A percentile compares a stretch with the other conserved stretches of the same genome.
Conservation (phyloP, 2,329 filamentous ascomycete species). For the Penicillium olsonii region DNA sequence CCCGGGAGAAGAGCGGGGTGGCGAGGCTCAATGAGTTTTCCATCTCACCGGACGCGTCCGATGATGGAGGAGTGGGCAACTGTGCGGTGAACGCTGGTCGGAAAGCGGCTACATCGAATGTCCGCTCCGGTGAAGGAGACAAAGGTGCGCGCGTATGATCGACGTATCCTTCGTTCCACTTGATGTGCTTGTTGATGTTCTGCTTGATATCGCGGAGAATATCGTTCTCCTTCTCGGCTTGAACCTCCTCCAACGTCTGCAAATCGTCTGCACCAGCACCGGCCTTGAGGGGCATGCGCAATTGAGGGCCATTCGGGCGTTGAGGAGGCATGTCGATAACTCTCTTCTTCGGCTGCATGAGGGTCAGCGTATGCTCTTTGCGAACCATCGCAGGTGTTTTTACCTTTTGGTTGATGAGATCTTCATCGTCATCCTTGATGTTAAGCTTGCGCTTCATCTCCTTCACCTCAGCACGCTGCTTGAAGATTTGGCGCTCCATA, state of each 20-base stretch:
- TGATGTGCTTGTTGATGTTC: conserved; percentile 82
- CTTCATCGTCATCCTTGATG: conserved; percentile 91
- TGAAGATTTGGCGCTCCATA: conserved; percentile 75
- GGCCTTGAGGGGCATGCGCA: conserved; percentile 69
- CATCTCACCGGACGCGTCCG: conserved; percentile 49
- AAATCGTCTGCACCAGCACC: conserved; percentile 82
- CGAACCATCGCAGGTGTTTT: conserved; percentile 23
- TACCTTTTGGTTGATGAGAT: conserved; percentile 92
- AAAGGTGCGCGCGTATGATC: conserved; percentile 85
- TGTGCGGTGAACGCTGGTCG: conserved; percentile 68
- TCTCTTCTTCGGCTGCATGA: conserved; percentile 69
- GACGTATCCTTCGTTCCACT: conserved; percentile 88
- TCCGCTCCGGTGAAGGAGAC: conserved; percentile 71
- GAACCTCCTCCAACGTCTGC: conserved; percentile 71
- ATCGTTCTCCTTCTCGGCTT: conserved; percentile 78
- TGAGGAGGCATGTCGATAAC: conserved; percentile 62
- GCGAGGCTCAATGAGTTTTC: conserved; percentile 39
- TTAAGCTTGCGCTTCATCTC: conserved; percentile 83
- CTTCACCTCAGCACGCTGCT: conserved; percentile 79
- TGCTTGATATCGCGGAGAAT: conserved; percentile 80
- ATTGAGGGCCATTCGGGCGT: conserved; percentile 62
- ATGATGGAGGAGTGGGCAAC: conserved; percentile 56
- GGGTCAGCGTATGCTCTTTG: conserved; percentile 43
- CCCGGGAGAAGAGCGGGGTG: conserved; percentile 33
- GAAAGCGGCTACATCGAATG: conserved; percentile 61